phyloP scores from a whole-genome alignment of 768 basidiomycete species.

The Rubroboletus satanas region DNA sequence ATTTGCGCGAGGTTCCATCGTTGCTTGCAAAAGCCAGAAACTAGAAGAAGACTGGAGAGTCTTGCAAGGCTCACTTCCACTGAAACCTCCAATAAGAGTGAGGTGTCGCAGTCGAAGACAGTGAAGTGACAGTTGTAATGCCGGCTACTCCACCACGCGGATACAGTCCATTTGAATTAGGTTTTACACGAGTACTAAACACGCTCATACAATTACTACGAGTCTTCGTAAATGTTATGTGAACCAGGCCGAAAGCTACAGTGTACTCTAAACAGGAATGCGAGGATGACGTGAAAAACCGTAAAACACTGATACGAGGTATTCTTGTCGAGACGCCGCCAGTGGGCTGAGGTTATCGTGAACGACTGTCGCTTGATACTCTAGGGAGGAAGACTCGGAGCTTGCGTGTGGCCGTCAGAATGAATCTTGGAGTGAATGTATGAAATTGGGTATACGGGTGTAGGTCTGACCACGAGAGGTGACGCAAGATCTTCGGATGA shows the following conservation, averaged over 20 bases:
- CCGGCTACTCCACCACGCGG: background rate
- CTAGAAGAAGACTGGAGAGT: background rate
- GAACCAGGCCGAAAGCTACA: constrained; percentile 10
- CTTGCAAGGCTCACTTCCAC: background rate
- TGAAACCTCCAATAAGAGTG: background rate
- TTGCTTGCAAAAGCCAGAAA: background rate
- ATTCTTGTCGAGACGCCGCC: background rate
- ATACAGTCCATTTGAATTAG: background rate
- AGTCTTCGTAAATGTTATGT: background rate
- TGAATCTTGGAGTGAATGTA: constrained; percentile 18
- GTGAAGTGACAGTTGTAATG: background rate
- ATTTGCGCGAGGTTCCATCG: constrained; percentile 25
- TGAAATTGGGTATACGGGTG: constrained; percentile 26
- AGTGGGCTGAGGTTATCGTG: background rate
- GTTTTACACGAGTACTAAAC: constrained; percentile 4
- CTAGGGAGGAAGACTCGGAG: constrained; percentile 1
- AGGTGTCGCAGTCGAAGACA: background rate
- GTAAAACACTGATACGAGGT: constrained; percentile 8
- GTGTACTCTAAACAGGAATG: constrained; percentile 11
- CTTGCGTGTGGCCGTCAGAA: constrained; percentile 1
- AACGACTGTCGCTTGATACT: background rate
- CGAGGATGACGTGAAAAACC: background rate
- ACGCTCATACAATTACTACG: background rate
- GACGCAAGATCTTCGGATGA: constrained; percentile 10
- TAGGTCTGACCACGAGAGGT: constrained; percentile 28